Evolutionary conservation across 192 early-diverging fungal genomes (phyloP).

Genomic region (Coemansia sp.): DNA sequence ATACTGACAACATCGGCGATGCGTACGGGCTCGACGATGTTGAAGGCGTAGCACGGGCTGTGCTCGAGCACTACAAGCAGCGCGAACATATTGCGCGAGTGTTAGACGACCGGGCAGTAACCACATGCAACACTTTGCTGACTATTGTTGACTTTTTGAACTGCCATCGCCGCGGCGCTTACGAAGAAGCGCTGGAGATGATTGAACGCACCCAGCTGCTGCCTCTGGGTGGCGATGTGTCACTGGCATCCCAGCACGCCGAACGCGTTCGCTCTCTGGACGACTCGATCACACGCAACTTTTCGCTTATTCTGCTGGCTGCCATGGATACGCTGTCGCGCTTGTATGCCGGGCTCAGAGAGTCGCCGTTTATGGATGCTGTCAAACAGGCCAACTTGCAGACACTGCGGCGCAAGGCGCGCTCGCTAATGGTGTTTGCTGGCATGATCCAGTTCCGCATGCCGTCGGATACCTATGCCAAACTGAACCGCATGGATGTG

Average conservation of each 20-base stretch:
- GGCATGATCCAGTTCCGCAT: constrained; percentile 85
- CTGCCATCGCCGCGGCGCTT: constrained; percentile 55
- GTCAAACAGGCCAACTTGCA: constrained; percentile 54
- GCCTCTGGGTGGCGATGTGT: constrained; percentile 61
- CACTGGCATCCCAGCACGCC: constrained; percentile 59
- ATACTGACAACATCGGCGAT: not conserved
- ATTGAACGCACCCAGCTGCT: constrained; percentile 65
- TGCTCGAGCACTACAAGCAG: constrained; percentile 52
- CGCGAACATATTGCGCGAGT: constrained; percentile 52
- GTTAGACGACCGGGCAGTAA: constrained; percentile 39
- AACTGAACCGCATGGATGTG: constrained; percentile 72
- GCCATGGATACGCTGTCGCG: constrained; percentile 68
- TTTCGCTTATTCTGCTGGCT: constrained; percentile 73
- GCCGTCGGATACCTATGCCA: constrained; percentile 74
- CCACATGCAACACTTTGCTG: constrained; percentile 61
- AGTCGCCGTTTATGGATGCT: constrained; percentile 51
- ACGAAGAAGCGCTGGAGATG: constrained; percentile 61
- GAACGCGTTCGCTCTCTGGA: constrained; percentile 67
- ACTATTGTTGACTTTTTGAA: constrained; percentile 63
- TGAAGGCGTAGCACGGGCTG: constrained; percentile 52
- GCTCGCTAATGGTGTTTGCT: constrained; percentile 75
- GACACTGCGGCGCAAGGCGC: constrained; percentile 62
- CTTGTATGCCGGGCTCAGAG: constrained; percentile 60
- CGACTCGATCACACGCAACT: constrained; percentile 67
- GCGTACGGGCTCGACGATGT: constrained; percentile 44